A percentile compares a stretch with the other conserved stretches of the same genome.
phyloP scores from a whole-genome alignment of 441 rosid species.

The Mallotus repandus region DNA sequence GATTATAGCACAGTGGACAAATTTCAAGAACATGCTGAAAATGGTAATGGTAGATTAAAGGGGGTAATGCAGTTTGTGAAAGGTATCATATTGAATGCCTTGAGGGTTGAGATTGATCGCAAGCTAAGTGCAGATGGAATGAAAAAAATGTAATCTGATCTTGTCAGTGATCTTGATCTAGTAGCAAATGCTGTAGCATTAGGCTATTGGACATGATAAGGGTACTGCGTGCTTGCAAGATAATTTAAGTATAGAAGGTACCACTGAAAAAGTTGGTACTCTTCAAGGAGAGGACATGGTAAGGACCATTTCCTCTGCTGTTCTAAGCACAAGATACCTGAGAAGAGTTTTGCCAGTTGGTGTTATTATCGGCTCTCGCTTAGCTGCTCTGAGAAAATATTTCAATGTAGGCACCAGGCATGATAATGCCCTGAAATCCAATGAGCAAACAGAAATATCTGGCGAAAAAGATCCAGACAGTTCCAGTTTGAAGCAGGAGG shows the following conservation, averaged over 20 bases:
- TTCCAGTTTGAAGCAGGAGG: slow-evolving; percentile 25
- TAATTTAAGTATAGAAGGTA: slow-evolving; percentile 20
- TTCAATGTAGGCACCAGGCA: slow-evolving; percentile 52
- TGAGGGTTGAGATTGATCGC: slow-evolving; percentile 78
- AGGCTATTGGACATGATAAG: slow-evolving; percentile 43
- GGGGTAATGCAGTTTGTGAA: slow-evolving; percentile 57
- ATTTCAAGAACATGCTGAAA: slow-evolving; percentile 35
- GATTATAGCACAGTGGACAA: slow-evolving; percentile 31
- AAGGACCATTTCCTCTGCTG: slow-evolving; percentile 69
- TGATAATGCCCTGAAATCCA: slow-evolving; percentile 30
- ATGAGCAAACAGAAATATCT: slow-evolving; percentile 28
- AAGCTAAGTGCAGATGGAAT: slow-evolving; percentile 56
- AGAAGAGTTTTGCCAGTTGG: slow-evolving; percentile 80
- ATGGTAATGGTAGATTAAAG: slow-evolving; percentile 32
- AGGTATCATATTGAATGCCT: slow-evolving; percentile 57
- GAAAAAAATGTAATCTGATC: slow-evolving; percentile 54
- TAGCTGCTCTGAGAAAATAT: slow-evolving; percentile 84
- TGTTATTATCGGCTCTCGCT: slow-evolving; percentile 80
- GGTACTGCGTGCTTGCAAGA: slow-evolving; percentile 41
- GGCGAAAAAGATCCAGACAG: slow-evolving; percentile 30
- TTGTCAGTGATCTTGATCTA: slow-evolving; percentile 62
- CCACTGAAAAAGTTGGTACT: slow-evolving; percentile 52
- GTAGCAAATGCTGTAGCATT: slow-evolving; percentile 71
- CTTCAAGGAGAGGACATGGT: slow-evolving; percentile 60
- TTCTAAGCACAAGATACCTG: slow-evolving; percentile 64